A percentile compares a stretch with the other conserved stretches of the same genome.
These are phyloP conservation scores for Zasmidium citrigriseum DNA, from an alignment of 2,329 filamentous ascomycete species.

Conservation along the genomic window DNA sequence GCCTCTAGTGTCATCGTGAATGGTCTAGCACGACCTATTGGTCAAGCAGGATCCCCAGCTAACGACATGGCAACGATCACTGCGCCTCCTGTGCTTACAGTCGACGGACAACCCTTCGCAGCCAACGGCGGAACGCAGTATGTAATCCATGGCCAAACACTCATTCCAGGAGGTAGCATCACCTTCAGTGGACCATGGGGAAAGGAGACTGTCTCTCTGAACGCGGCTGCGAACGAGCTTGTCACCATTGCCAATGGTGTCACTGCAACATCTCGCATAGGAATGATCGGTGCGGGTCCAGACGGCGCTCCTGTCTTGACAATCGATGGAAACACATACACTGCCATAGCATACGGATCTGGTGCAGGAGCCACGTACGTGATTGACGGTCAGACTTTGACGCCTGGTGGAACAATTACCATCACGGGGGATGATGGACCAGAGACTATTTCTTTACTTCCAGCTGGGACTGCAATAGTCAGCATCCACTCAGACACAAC, in stretches of 20 bases:
- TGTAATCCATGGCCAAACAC: conserved; percentile 28
- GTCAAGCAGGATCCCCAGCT: conserved; percentile 3
- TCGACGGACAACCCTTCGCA: conserved; percentile 29
- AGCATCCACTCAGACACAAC: conserved; percentile 19
- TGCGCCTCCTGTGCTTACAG: conserved; percentile 30
- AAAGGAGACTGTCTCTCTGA: conserved; percentile 33
- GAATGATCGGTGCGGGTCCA: conserved; percentile 15
- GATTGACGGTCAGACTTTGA: conserved; percentile 40
- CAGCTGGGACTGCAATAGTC: conserved; percentile 34
- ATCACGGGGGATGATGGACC: conserved; percentile 24
- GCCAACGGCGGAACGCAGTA: conserved; percentile 31
- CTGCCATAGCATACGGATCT: conserved; percentile 25
- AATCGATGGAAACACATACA: conserved; percentile 28
- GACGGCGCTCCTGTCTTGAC: conserved; percentile 30
- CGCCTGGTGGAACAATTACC: conserved; percentile 36
- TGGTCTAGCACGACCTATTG: conserved; percentile 21
- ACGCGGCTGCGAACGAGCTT: conserved; percentile 33
- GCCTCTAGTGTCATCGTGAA: conserved; percentile 44
- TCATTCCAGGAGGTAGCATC: conserved; percentile 29
- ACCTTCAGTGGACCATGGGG: conserved; percentile 25
- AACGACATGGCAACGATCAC: conserved; percentile 26
- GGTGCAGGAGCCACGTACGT: conserved; percentile 38
- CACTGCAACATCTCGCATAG: conserved; percentile 26
- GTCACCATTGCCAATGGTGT: conserved; percentile 22
- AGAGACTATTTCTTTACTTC: conserved; percentile 36